Evolutionary conservation across 2,329 filamentous ascomycete genomes (phyloP).

Genomic region (Arthrobotrys iridis): DNA sequence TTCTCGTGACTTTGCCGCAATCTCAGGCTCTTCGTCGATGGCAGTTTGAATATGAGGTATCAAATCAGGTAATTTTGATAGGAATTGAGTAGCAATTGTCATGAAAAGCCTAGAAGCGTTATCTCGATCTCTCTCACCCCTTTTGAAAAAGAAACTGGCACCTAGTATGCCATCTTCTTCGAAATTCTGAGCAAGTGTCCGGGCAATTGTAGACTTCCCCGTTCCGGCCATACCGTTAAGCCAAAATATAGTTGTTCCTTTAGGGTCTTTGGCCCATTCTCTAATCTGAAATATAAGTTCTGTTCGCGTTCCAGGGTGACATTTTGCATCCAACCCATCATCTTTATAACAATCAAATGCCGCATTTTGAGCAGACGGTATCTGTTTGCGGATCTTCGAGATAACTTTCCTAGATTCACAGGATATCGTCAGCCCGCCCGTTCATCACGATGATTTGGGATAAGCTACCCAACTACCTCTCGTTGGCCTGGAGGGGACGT

Average conservation of each 20-base stretch:
- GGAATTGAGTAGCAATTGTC: conserved; percentile 31
- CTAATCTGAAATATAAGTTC: too few relatives aligned
- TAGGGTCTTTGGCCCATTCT: neutral
- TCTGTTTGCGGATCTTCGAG: too few relatives aligned
- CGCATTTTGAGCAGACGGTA: too few relatives aligned
- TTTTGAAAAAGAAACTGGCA: conserved; percentile 30
- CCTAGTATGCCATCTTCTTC: neutral
- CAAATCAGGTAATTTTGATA: neutral
- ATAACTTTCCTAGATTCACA: too few relatives aligned
- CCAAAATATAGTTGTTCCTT: conserved; percentile 59
- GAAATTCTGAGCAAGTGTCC: neutral
- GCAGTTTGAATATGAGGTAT: neutral
- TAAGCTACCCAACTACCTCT: too few relatives aligned
- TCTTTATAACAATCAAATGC: too few relatives aligned
- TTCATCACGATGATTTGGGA: too few relatives aligned
- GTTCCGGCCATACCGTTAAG: conserved; percentile 61
- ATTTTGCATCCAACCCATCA: too few relatives aligned
- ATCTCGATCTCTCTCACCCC: conserved; percentile 27
- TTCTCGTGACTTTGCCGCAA: conserved; percentile 56
- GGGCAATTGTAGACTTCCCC: neutral
- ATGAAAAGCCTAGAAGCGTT: conserved; percentile 46
- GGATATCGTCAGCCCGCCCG: too few relatives aligned
- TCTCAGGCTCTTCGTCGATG: neutral
- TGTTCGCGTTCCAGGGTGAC: too few relatives aligned
- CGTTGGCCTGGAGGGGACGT: too few relatives aligned